Percentiles rank a stretch among this genome's conserved stretches.
phyloP scores from a whole-genome alignment of 371 early-diverging fungal species.

The Vittaforma corneae region DNA sequence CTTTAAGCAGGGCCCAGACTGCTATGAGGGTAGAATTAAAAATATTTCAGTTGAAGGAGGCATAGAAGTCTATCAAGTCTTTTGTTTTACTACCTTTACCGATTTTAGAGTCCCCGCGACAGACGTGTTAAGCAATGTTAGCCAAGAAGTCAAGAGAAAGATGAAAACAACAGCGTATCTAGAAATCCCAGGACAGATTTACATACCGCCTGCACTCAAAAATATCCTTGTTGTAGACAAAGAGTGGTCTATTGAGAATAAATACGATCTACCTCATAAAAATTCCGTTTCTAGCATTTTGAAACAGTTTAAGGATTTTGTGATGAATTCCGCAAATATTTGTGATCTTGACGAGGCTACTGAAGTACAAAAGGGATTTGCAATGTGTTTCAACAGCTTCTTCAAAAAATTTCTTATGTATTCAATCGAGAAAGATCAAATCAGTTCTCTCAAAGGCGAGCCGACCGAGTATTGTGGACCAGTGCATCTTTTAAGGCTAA shows the following conservation, averaged over 20 bases:
- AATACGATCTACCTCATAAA: background rate
- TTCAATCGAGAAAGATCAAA: background rate
- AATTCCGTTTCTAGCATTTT: background rate
- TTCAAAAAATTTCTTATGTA: conserved; percentile 3
- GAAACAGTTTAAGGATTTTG: conserved; percentile 6
- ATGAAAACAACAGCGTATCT: background rate
- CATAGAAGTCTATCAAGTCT: background rate
- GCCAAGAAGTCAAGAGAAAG: conserved; percentile 1
- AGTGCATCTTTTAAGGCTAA: conserved; percentile 9
- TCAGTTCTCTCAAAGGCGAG: too few species aligned
- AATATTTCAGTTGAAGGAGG: background rate
- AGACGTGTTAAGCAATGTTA: background rate
- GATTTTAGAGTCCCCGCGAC: background rate
- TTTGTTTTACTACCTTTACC: conserved; percentile 1
- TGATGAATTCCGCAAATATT: background rate
- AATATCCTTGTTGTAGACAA: conserved; percentile 5
- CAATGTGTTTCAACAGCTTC: background rate
- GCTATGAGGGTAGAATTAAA: conserved; percentile 12
- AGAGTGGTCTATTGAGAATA: background rate
- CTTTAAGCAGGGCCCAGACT: conserved; percentile 2
- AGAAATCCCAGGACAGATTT: background rate
- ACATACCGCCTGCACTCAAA: conserved; percentile 3
- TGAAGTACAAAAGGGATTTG: conserved; percentile 10
- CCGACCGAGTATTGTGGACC: conserved; percentile 1
- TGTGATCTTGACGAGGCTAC: background rate